Conservation (phyloP, 192 early-diverging fungal genomes). For the Podochytrium sp. region DNA sequence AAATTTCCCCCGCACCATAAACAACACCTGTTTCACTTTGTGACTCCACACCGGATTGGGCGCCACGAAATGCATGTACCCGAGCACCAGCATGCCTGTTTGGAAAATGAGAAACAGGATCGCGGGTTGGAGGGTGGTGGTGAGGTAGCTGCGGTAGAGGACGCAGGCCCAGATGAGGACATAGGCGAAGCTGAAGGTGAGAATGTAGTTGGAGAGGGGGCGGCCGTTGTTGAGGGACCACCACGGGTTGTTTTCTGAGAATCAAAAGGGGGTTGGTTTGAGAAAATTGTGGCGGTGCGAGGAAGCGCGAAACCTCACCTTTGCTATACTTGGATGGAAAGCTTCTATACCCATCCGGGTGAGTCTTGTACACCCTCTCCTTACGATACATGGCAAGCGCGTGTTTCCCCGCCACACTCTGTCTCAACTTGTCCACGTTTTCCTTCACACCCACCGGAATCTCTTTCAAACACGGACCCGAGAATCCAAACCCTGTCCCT, state of each 20-base stretch:
- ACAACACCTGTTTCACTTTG: background rate
- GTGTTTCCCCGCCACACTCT: conserved; percentile 39
- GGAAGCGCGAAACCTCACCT: background rate
- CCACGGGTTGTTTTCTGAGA: conserved; percentile 30
- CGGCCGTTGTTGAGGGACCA: conserved; percentile 11
- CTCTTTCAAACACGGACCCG: conserved; percentile 33
- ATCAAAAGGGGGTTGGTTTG: background rate
- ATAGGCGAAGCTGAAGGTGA: background rate
- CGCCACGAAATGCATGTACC: background rate
- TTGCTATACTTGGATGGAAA: conserved; percentile 28
- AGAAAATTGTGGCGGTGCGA: background rate
- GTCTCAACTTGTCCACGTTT: conserved; percentile 27
- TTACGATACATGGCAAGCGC: conserved; percentile 45
- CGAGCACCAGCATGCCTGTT: too few relatives aligned
- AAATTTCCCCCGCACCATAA: background rate
- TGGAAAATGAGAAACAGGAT: background rate
- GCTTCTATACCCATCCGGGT: conserved; percentile 1
- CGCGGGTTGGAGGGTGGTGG: background rate
- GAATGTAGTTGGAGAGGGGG: background rate
- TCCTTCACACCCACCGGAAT: conserved; percentile 23
- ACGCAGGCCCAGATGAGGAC: background rate
- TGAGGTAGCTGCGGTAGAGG: too few relatives aligned
- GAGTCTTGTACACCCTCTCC: conserved; percentile 24
- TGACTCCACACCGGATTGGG: background rate
- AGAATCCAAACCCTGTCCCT: background rate